phyloP scores from a whole-genome alignment of 2,329 filamentous ascomycete genomes.

The Pestalotiopsis sp. region DNA sequence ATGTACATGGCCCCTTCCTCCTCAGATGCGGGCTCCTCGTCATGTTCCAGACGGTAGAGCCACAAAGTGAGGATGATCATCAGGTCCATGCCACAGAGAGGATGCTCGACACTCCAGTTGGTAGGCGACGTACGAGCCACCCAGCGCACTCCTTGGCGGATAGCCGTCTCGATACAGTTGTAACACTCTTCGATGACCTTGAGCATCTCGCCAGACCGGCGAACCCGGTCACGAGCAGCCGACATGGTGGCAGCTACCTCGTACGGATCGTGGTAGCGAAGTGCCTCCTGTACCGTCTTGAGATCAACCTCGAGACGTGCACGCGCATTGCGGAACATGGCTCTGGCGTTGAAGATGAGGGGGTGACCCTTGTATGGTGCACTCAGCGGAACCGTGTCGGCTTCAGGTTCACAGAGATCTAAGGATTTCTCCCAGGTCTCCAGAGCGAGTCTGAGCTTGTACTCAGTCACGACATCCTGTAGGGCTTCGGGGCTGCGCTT shows the following conservation, averaged over 20 bases:
- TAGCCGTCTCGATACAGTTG: slow-evolving; percentile 95
- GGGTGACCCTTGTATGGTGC: slow-evolving; percentile 96
- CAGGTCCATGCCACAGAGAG: slow-evolving; percentile 91
- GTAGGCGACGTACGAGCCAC: slow-evolving; percentile 96
- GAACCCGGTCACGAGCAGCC: slow-evolving; percentile 88
- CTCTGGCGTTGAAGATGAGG: slow-evolving; percentile 96
- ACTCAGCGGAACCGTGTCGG: slow-evolving; percentile 83
- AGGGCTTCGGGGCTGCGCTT: slow-evolving; percentile 97
- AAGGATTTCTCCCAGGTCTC: slow-evolving; percentile 99
- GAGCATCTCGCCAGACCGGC: slow-evolving; percentile 95
- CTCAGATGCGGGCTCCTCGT: slow-evolving; percentile 85
- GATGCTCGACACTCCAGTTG: slow-evolving; percentile 99
- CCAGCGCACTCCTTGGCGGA: slow-evolving; percentile 93
- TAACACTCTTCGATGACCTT: slow-evolving; percentile 98
- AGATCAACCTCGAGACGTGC: slow-evolving; percentile 92
- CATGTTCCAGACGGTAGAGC: slow-evolving; percentile 99
- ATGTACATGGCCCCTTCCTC: slow-evolving; percentile 90
- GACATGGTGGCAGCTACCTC: slow-evolving; percentile 98
- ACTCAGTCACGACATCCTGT: slow-evolving; percentile 96
- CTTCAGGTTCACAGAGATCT: slow-evolving; percentile 89
- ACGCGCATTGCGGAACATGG: slow-evolving; percentile 92
- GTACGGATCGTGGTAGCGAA: slow-evolving; percentile 95
- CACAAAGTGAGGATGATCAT: slow-evolving; percentile 98
- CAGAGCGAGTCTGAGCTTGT: slow-evolving; percentile 91
- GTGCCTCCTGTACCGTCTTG: slow-evolving; percentile 92